Evolutionary conservation across 257 asterid species (phyloP), one percentile per base, ranked within the genome.

Genomic region (Coffea canephora): DNA sequence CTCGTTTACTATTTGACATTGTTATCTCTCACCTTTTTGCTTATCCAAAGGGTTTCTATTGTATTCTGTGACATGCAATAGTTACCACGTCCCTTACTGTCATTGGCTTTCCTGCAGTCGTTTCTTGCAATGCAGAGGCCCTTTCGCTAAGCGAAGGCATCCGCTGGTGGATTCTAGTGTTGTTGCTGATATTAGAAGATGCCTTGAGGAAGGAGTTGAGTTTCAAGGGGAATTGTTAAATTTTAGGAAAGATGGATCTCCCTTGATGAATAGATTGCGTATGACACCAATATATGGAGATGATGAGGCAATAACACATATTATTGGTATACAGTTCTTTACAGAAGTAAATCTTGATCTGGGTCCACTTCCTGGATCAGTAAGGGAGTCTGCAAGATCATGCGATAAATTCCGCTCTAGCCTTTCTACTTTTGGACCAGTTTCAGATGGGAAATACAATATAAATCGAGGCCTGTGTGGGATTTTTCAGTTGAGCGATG

Each of bases 261-360:
- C 91, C 8, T 48, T 88, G 78, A 88, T 88, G 89, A 88, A 88
- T 79, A 86, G 88, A 76, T 78, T 88, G 78, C 89, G 84, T 13
- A 69, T 88, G 91, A 88, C 89, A 46, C 89, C 91, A 45, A 82
- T 88, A 76, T 88, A 80, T 77, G 91, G 89, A 43, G 89, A 88
- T 27, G 88, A 82, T 16, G 89, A 84, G 48, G 80, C 84, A 50
- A 78, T 86, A 71, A 84, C 89, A 23, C 91, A 93, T 80, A 74
- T 93, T 48, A 90, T 94, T 77, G 98, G 95, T 78, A 90, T 94
- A 77, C 98, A 91, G 86, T 86, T 87, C 73, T 93, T 94, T 71
- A 85, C 86, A 27, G 94, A 91, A 82, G 91, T 84, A 82, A 85
- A 86, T 71, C 87, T 93, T 73, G 98, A 94, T 77, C 89, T 91